phyloP scores from a whole-genome alignment of 306 rosid genomes.

The Quercus berberidifolia region DNA sequence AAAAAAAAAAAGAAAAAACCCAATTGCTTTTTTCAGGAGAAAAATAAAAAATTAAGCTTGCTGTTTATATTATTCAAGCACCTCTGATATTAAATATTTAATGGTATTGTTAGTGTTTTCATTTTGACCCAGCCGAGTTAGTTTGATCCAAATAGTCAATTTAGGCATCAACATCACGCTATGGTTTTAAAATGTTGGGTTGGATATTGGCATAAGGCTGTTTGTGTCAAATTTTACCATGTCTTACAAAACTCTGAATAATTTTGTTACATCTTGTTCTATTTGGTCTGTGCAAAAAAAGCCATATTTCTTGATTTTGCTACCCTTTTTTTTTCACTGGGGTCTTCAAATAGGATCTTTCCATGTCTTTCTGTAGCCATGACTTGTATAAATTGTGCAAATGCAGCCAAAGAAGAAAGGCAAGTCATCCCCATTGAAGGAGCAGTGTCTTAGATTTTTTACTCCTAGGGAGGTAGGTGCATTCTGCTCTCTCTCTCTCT shows the following conservation, averaged over 20 bases:
- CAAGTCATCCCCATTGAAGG: slow-evolving; percentile 59
- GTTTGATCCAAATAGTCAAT: background rate
- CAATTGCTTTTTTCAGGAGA: background rate
- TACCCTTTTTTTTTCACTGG: too few relatives aligned
- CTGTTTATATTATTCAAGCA: background rate
- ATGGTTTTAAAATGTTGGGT: background rate
- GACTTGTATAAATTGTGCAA: slow-evolving; percentile 19
- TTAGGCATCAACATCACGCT: background rate
- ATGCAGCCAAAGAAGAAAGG: slow-evolving; percentile 70
- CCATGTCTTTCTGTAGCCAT: background rate
- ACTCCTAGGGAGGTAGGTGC: slow-evolving; percentile 83
- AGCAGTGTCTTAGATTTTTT: slow-evolving; percentile 75
- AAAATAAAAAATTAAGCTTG: background rate
- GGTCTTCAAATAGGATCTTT: background rate
- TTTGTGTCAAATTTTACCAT: background rate
- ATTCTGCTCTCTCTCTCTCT: slow-evolving; percentile 1
- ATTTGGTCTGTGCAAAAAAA: background rate
- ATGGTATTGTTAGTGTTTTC: background rate
- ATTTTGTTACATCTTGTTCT: background rate
- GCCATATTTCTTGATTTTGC: background rate
- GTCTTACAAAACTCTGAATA: background rate
- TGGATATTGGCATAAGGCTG: background rate
- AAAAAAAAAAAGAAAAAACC: background rate
- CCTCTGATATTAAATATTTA: background rate
- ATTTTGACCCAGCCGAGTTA: background rate